Evolutionary conservation across 441 rosid genomes (phyloP), one percentile per base, ranked within the genome.

Genomic region (Codiaeum variegatum): DNA sequence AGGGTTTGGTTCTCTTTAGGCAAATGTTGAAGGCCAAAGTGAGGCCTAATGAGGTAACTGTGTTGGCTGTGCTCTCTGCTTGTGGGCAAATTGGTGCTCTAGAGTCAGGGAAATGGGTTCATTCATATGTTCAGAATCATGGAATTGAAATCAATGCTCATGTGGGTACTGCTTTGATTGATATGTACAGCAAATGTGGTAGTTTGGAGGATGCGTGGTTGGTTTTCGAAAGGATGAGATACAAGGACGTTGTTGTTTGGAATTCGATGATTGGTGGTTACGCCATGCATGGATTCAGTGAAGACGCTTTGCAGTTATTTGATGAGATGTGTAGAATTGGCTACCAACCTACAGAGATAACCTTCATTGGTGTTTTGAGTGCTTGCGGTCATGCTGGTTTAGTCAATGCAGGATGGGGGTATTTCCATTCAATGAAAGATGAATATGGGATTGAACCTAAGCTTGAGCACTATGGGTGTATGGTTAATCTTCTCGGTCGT

Each of bases 301-400:
- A 44, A 44, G 86, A 82, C 62, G 87, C 88, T 18, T 75, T 86
- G 77, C 76, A 54, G 62, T 66, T 84, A 60, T 90, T 85, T 46
- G 29, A 73, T 66, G 82, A 78, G 56, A 88, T 88, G 92, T 67
- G 86, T 71, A 70, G 72, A 26, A 19, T 78, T 26, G 89, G 84
- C 64, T 83, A 83, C 79, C 18, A n/a, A 40, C 98, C 98, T 5
- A 95, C 89, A 52, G 82, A 85, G 16, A 81, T 91, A 80, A 93
- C 97, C 26, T 93, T 89, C 52, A 80, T 89, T 0, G 85, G 90
- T 26, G 76, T 91, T 23, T 71, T 93, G 73, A 87, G 83, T 71
- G 91, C 91, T 0, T 91, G 95, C 73, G 82, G 83, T 32, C 92
- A 93, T 72, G 78, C 85, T 78, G 94, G 93, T 74, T 83, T 89